Conservation (phyloP, 2,329 filamentous ascomycete species). For the Cladorrhinum sp. region DNA sequence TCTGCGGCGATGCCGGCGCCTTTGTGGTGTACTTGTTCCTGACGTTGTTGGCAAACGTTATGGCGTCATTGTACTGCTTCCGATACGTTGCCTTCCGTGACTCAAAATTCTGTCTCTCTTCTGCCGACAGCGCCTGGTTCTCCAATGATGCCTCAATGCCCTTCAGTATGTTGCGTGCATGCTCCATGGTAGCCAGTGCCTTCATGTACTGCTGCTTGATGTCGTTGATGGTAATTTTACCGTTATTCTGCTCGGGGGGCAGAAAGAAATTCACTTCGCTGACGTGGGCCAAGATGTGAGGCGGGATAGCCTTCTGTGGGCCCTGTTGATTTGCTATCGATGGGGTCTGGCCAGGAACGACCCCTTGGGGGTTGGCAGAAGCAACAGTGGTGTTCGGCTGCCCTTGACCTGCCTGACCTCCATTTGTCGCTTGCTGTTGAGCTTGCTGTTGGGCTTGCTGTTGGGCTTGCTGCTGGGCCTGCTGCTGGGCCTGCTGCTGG, state of each 20-base stretch:
- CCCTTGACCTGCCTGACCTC: constrained; percentile 4
- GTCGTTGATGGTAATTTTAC: constrained; percentile 47
- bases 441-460: constrained; percentile 21
- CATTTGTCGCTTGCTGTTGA: constrained; percentile 10
- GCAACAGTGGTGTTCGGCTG: neutral
- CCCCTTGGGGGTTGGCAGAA: neutral
- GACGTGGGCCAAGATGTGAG: constrained; percentile 46
- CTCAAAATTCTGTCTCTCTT: constrained; percentile 44
- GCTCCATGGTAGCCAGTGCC: constrained; percentile 51
- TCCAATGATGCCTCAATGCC: constrained; percentile 42
- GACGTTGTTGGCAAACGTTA: constrained; percentile 47
- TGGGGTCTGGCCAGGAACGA: neutral
- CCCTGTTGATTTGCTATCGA: constrained; percentile 4
- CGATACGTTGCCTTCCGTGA: constrained; percentile 43
- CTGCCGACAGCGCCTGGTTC: constrained; percentile 43
- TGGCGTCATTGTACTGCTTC: constrained; percentile 46
- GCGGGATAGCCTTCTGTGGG: constrained; percentile 32
- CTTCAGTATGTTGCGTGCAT: constrained; percentile 39
- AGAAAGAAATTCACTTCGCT: constrained; percentile 47
- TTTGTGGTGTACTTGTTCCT: constrained; percentile 44
- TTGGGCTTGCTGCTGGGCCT: constrained; percentile 20
- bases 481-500: constrained; percentile 18
- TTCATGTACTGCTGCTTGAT: constrained; percentile 46
- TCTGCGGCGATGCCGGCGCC: constrained; percentile 17
- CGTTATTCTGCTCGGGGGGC: constrained; percentile 38